phyloP scores from a whole-genome alignment of 73 alveolate genomes.

The Stentor roeselii region DNA sequence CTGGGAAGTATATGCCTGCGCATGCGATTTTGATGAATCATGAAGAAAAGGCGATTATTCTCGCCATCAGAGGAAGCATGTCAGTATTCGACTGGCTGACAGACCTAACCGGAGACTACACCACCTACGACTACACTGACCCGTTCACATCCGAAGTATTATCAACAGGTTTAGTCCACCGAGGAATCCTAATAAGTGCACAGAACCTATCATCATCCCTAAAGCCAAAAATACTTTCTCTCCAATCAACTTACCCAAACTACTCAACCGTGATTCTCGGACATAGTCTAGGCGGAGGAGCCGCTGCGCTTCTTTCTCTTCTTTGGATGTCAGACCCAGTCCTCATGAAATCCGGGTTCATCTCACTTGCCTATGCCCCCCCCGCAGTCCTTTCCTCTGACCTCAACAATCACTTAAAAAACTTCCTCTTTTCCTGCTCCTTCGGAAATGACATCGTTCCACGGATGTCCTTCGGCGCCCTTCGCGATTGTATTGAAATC shows the following conservation, averaged over 20 bases:
- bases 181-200: neutral
- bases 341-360: neutral
- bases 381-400: conserved; percentile 11
- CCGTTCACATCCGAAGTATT: neutral
- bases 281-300: conserved; percentile 10
- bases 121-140: conserved; percentile 9
- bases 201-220: neutral
- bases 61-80: conserved; percentile 15
- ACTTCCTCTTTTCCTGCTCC: neutral
- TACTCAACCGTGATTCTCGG: neutral
- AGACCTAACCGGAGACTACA: conserved; percentile 5
- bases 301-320: neutral
- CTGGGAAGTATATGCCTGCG: neutral
- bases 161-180: neutral
- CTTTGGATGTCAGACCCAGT: conserved; percentile 29
- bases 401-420: neutral
- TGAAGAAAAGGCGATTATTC: neutral
- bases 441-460: neutral
- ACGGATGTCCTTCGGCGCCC: conserved; percentile 5
- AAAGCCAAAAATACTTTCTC: neutral
- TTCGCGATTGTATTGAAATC: neutral
- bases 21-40: neutral
- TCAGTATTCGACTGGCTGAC: conserved; percentile 24
- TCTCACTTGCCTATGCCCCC: conserved; percentile 22
- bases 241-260: neutral